Evolutionary conservation across 2,329 filamentous ascomycete genomes (phyloP).

Genomic region (Pleurostoma richardsiae): DNA sequence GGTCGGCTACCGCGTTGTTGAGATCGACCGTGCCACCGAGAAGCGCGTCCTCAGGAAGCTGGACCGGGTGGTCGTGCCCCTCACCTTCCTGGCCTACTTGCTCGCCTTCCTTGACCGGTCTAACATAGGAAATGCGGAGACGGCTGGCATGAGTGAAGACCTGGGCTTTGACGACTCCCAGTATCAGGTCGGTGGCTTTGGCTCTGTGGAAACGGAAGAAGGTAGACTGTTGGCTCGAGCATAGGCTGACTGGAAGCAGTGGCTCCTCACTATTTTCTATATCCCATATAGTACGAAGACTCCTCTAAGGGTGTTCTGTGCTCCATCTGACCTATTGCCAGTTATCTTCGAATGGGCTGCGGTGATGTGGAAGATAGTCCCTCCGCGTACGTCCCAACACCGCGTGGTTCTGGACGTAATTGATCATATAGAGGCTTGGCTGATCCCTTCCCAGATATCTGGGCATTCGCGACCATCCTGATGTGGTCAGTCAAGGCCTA

Average conservation of each 20-base stretch:
- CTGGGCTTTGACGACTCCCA: conserved; percentile 28
- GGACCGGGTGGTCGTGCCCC: conserved; percentile 21
- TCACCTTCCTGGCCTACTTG: conserved; percentile 24
- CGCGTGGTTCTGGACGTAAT: background rate
- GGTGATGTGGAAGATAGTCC: conserved; percentile 34
- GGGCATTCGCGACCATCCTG: conserved; percentile 18
- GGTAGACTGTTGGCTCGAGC: background rate
- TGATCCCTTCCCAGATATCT: conserved; percentile 13
- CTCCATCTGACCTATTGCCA: conserved; percentile 5
- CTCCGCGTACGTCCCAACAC: conserved; percentile 23
- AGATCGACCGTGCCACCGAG: conserved; percentile 22
- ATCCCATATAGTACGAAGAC: conserved; percentile 31
- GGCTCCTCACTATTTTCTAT: conserved; percentile 39
- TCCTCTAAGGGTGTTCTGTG: background rate
- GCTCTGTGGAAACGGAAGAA: conserved; percentile 3
- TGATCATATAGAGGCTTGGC: background rate
- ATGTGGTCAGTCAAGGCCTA: conserved; percentile 9
- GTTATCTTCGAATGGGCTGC: conserved; percentile 35
- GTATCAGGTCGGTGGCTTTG: conserved; percentile 23
- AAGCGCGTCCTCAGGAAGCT: conserved; percentile 26
- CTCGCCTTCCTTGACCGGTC: conserved; percentile 31
- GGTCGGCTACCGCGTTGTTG: background rate
- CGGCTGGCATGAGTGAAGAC: conserved; percentile 27
- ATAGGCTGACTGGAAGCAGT: conserved; percentile 15
- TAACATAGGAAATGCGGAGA: conserved; percentile 32